A percentile compares a stretch with the other conserved stretches of the same genome.
phyloP scores from a whole-genome alignment of 257 asterid genomes.

The Primulina huaijiensis region DNA sequence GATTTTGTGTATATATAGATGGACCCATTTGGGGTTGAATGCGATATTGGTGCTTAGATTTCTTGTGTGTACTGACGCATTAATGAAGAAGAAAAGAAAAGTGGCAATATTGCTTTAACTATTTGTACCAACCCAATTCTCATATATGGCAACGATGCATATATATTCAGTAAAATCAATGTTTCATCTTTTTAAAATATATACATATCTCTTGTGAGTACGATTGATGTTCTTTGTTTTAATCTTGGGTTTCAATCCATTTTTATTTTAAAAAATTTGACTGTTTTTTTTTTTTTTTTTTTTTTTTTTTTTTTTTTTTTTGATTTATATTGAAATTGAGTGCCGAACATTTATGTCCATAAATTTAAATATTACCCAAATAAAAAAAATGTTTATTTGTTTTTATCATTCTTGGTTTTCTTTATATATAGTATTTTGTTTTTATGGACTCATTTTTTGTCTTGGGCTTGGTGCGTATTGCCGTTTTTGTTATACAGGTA shows the following conservation, averaged over 20 bases:
- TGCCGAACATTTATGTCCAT: too few species aligned
- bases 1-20: too few species aligned
- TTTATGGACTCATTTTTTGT: constrained; percentile 25
- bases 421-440: background rate
- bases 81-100: constrained; percentile 2
- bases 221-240: constrained; percentile 29
- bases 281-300: too few species aligned
- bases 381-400: too few species aligned
- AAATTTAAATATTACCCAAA: too few species aligned
- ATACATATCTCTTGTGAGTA: constrained; percentile 31
- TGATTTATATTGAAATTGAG: too few species aligned
- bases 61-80: background rate
- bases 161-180: constrained; percentile 7
- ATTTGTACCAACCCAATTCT: background rate
- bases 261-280: too few species aligned
- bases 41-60: background rate
- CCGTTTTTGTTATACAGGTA: constrained; percentile 25
- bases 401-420: too few species aligned
- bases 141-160: background rate
- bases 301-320: too few species aligned
- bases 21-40: too few species aligned
- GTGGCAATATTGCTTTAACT: background rate
- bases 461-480: constrained; percentile 27
- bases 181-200: constrained; percentile 14
- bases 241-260: too few species aligned